A percentile compares a stretch with the other conserved stretches of the same genome.
Conservation (phyloP, 2,329 filamentous ascomycete genomes). For the Bimuria novae-zelandiae region DNA sequence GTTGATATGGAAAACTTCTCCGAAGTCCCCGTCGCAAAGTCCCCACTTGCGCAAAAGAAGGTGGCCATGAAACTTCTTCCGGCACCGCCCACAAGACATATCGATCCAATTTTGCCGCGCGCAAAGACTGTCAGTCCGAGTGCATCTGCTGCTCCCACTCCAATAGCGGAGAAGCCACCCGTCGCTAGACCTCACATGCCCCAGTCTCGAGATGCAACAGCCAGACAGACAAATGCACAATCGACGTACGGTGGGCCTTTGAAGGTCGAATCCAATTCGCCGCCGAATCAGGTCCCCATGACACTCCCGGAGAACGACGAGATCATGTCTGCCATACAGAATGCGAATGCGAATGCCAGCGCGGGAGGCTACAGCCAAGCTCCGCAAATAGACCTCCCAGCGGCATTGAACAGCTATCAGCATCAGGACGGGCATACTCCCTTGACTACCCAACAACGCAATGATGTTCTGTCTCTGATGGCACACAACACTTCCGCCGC, state of each 20-base stretch:
- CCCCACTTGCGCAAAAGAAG: slow-evolving; percentile 44
- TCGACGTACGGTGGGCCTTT: slow-evolving; percentile 31
- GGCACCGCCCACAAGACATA: slow-evolving; percentile 27
- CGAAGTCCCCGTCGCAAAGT: slow-evolving; percentile 40
- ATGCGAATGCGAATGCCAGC: slow-evolving; percentile 47
- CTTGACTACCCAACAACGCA: slow-evolving; percentile 54
- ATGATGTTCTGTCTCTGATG: slow-evolving; percentile 54
- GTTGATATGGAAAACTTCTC: slow-evolving; percentile 65
- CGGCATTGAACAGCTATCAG: slow-evolving; percentile 54
- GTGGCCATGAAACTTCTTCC: slow-evolving; percentile 46
- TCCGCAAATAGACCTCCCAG: slow-evolving; percentile 51
- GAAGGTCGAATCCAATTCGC: slow-evolving; percentile 47
- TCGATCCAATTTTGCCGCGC: slow-evolving; percentile 32
- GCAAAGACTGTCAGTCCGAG: slow-evolving; percentile 40
- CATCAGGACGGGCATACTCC: slow-evolving; percentile 52
- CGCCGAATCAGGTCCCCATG: slow-evolving; percentile 38
- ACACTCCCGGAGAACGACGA: slow-evolving; percentile 50
- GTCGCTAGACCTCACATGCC: slow-evolving; percentile 29
- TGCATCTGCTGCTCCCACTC: slow-evolving; percentile 30
- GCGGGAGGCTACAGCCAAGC: slow-evolving; percentile 32
- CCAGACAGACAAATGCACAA: slow-evolving; percentile 14
- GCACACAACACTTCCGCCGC: slow-evolving; percentile 51
- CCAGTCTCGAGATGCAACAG: slow-evolving; percentile 22
- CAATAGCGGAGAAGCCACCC: slow-evolving; percentile 25
- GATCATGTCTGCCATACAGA: slow-evolving; percentile 57